Conservation (phyloP, 1,284 basidiomycete species). For the Ustilago curta region DNA sequence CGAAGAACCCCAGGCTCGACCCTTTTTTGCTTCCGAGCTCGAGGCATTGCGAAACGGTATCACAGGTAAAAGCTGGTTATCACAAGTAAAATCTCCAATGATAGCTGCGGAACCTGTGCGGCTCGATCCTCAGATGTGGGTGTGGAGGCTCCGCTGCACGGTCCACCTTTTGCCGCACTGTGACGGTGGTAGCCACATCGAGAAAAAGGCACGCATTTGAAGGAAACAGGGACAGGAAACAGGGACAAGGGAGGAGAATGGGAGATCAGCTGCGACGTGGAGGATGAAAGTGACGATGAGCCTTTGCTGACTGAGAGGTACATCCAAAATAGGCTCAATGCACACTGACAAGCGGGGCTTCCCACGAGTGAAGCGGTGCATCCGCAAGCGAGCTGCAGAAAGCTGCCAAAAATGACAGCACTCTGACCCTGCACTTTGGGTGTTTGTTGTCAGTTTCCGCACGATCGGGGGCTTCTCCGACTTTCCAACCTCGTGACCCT, state of each 20-base stretch:
- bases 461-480: slow-evolving; percentile 1
- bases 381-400: slow-evolving; percentile 6
- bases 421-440: background rate
- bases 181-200: too few relatives aligned
- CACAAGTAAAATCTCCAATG: too few relatives aligned
- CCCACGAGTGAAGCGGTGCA: slow-evolving; percentile 9
- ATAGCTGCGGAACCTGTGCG: too few relatives aligned
- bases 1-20: background rate
- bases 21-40: background rate
- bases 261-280: background rate
- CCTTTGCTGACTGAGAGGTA: slow-evolving; percentile 16
- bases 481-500: too few relatives aligned
- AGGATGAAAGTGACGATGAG: background rate
- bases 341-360: background rate
- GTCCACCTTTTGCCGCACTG: too few relatives aligned
- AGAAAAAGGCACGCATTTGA: too few relatives aligned
- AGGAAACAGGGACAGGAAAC: background rate
- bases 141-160: too few relatives aligned
- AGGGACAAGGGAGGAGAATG: background rate
- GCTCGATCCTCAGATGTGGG: too few relatives aligned
- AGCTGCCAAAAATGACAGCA: slow-evolving; percentile 11
- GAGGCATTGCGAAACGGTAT: background rate
- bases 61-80: too few relatives aligned
- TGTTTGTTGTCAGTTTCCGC: background rate
- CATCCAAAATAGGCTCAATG: slow-evolving; percentile 1